Evolutionary conservation across 768 basidiomycete species (phyloP).

Genomic region (Mycena rosella): DNA sequence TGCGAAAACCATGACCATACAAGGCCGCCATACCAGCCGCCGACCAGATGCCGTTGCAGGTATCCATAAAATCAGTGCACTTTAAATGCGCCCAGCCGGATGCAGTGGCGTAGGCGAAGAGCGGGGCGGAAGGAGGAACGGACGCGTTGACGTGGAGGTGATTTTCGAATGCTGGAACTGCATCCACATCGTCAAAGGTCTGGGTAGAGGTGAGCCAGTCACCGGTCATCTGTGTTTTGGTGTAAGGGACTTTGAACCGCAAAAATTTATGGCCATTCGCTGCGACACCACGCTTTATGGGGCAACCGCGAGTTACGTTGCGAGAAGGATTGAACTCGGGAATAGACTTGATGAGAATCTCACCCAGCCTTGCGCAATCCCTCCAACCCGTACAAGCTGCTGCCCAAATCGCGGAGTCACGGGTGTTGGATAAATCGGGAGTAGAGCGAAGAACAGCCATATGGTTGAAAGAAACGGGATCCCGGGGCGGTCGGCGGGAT

Average conservation of each 20-base stretch:
- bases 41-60: no score
- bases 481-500: neutral
- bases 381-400: neutral
- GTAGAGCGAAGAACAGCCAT: neutral
- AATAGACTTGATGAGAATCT: neutral
- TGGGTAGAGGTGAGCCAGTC: conserved; percentile 41
- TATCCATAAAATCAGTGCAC: no score
- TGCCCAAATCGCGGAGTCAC: conserved; percentile 1
- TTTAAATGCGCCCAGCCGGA: no score
- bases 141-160: no score
- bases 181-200: conserved; percentile 36
- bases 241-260: conserved; percentile 3
- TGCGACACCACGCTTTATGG: neutral
- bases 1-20: no score
- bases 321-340: neutral
- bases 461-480: conserved; percentile 11
- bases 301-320: conserved; percentile 10
- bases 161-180: neutral
- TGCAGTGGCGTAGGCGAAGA: no score
- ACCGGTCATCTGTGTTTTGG: neutral
- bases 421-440: conserved; percentile 4
- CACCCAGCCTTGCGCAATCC: conserved; percentile 5
- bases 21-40: no score
- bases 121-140: no score
- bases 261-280: neutral